Percentiles rank a stretch among this genome's conserved stretches.
Evolutionary conservation across 371 early-diverging fungal genomes (phyloP).

Genomic region (Sanchytrium tribonematis): DNA sequence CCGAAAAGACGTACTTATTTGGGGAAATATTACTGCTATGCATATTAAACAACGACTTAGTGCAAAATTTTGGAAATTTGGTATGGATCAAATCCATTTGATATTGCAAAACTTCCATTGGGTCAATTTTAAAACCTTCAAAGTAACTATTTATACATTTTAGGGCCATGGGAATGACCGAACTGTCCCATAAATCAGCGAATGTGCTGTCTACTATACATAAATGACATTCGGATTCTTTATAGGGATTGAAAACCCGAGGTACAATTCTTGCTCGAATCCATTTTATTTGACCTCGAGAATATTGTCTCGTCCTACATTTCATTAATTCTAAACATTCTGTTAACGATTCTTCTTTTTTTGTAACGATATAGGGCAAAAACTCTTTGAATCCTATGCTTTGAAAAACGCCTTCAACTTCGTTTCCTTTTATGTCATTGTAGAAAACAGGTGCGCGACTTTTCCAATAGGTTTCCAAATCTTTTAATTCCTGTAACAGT

Average conservation of each 20-base stretch:
- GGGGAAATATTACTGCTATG: not conserved
- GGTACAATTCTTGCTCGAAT: conserved; percentile 54
- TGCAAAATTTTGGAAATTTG: no score
- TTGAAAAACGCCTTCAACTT: conserved; percentile 1
- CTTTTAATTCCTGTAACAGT: not conserved
- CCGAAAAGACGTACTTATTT: not conserved
- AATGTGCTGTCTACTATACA: not conserved
- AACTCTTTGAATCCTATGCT: conserved; percentile 1
- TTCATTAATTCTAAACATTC: conserved; percentile 53
- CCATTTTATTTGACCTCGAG: conserved; percentile 61
- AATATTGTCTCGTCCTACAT: conserved; percentile 49
- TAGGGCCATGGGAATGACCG: not conserved
- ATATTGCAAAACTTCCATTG: not conserved
- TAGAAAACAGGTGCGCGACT: not conserved
- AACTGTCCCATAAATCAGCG: not conserved
- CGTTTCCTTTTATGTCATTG: not conserved
- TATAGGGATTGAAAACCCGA: conserved; percentile 4
- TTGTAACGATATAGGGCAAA: not conserved
- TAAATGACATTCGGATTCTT: not conserved
- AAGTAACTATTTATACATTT: not conserved
- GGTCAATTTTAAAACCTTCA: not conserved
- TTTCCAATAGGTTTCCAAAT: not conserved
- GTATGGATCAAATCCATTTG: not conserved
- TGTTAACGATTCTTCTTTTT: not conserved
- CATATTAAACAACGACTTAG: not conserved